Evolutionary conservation across 1,139 yeast genomes (phyloP).

Genomic region (Blastobotrys serpentis): DNA sequence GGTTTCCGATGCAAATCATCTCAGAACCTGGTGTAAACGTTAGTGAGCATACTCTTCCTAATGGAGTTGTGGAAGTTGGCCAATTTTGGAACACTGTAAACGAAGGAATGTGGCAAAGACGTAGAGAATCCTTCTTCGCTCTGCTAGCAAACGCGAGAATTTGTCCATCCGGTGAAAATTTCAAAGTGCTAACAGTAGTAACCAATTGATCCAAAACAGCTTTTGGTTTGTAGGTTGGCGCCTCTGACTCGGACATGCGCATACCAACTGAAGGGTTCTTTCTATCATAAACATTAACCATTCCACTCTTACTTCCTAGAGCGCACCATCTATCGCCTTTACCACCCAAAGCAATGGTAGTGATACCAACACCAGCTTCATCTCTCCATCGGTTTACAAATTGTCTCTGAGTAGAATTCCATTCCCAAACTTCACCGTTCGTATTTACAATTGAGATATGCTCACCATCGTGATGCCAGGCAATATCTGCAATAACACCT

Average conservation of each 20-base stretch:
- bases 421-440: slow-evolving; percentile 93
- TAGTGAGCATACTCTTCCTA: slow-evolving; percentile 86
- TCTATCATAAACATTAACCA: slow-evolving; percentile 83
- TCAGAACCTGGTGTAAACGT: slow-evolving; percentile 80
- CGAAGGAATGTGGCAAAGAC: slow-evolving; percentile 83
- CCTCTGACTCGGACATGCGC: slow-evolving; percentile 28
- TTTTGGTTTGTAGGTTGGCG: slow-evolving; percentile 34
- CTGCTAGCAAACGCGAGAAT: slow-evolving; percentile 81
- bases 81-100: slow-evolving; percentile 88
- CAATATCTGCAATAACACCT: slow-evolving; percentile 77
- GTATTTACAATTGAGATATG: slow-evolving; percentile 61
- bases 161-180: slow-evolving; percentile 87
- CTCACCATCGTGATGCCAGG: slow-evolving; percentile 57
- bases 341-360: slow-evolving; percentile 80
- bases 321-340: slow-evolving; percentile 77
- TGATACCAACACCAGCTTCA: slow-evolving; percentile 80
- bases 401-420: slow-evolving; percentile 51
- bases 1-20: slow-evolving; percentile 86
- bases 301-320: slow-evolving; percentile 83
- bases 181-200: slow-evolving; percentile 71
- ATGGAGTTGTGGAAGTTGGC: slow-evolving; percentile 97
- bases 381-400: slow-evolving; percentile 77
- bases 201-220: slow-evolving; percentile 75
- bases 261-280: slow-evolving; percentile 32
- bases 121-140: slow-evolving; percentile 80